phyloP scores from a whole-genome alignment of 2,329 filamentous ascomycete genomes.

The Fusarium vanettenii region DNA sequence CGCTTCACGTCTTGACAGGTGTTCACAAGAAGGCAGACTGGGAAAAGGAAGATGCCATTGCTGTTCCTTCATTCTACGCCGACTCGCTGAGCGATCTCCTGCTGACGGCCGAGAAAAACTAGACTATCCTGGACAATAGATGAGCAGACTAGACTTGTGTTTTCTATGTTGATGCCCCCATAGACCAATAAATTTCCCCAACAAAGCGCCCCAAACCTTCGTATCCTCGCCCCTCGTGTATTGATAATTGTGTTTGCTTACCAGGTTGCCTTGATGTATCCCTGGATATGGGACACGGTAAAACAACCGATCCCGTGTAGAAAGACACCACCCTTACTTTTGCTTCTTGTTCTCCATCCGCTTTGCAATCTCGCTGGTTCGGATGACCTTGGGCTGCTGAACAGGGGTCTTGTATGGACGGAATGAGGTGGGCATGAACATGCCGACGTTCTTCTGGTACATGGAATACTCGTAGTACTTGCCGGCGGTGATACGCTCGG shows the following conservation, averaged over 20 bases:
- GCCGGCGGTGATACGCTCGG: conserved; percentile 79
- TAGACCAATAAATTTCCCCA: not conserved
- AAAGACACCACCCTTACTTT: conserved; percentile 7
- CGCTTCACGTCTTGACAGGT: conserved; percentile 89
- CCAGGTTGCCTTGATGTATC: not conserved
- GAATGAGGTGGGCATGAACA: conserved; percentile 77
- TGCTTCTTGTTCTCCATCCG: conserved; percentile 54
- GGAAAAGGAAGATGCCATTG: conserved; percentile 73
- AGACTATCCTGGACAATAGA: conserved; percentile 36
- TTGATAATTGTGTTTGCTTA: not conserved
- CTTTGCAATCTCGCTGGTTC: conserved; percentile 63
- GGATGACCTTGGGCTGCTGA: conserved; percentile 58
- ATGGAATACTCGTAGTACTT: conserved; percentile 92
- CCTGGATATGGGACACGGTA: not conserved
- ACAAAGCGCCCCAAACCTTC: not conserved
- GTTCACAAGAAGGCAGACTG: conserved; percentile 89
- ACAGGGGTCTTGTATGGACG: conserved; percentile 55
- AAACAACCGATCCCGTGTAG: not conserved
- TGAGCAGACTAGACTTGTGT: conserved; percentile 12
- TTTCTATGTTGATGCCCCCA: not conserved
- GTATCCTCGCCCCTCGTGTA: not conserved
- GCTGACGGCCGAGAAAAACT: conserved; percentile 36
- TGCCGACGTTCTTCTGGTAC: conserved; percentile 86
- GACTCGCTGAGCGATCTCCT: conserved; percentile 84
- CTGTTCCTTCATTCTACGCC: conserved; percentile 84